These are phyloP conservation scores for Neurospora sp. DNA, from an alignment of 495 filamentous ascomycete species.

Conservation along the genomic window DNA sequence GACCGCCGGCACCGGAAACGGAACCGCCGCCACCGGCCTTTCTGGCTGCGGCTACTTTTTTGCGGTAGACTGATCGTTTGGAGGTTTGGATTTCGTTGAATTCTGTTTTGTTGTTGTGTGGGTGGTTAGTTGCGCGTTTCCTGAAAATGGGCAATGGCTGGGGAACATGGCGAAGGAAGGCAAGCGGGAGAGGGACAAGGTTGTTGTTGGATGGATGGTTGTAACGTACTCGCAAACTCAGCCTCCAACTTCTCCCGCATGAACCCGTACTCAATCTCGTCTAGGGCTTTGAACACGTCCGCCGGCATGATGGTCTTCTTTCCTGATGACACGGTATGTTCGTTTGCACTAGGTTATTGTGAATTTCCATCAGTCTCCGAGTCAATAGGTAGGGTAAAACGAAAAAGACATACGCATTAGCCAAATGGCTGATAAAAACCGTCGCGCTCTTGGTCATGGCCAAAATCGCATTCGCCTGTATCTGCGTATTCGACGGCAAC, in stretches of 20 bases:
- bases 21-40: slow-evolving; percentile 14
- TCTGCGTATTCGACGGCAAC: slow-evolving; percentile 89
- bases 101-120: slow-evolving; percentile 19
- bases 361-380: not conserved
- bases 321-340: slow-evolving; percentile 50
- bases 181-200: not conserved
- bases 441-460: slow-evolving; percentile 90
- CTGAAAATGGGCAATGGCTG: not conserved
- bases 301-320: slow-evolving; percentile 79
- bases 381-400: not conserved
- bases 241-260: slow-evolving; percentile 57
- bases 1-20: not conserved
- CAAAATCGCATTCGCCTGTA: slow-evolving; percentile 85
- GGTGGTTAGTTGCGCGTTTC: not conserved
- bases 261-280: slow-evolving; percentile 71
- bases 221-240: slow-evolving; percentile 47
- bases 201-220: not conserved
- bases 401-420: slow-evolving; percentile 56
- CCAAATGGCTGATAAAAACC: slow-evolving; percentile 87
- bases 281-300: slow-evolving; percentile 74
- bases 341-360: slow-evolving; percentile 54
- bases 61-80: slow-evolving; percentile 41
- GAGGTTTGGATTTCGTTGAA: slow-evolving; percentile 43
- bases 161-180: not conserved
- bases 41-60: slow-evolving; percentile 37